Evolutionary conservation across 176 grass and related monocot species (phyloP).

Genomic region (barley (Hordeum vulgare)): DNA sequence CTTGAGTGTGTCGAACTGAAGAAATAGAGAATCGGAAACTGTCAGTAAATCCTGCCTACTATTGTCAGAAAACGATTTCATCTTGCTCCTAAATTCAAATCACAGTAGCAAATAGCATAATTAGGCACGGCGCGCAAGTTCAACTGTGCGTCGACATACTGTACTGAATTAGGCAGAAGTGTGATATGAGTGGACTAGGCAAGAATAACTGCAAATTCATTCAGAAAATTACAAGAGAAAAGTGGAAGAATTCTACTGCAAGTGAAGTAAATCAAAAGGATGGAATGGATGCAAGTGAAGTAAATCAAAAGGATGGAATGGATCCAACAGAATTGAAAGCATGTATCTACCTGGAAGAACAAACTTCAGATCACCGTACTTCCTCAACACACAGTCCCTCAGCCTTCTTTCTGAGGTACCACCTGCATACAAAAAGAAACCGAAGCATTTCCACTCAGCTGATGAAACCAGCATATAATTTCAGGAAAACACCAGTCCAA

Average conservation of each 20-base stretch:
- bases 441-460: conserved; percentile 2
- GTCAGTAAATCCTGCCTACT: background rate
- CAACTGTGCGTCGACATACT: too few species aligned
- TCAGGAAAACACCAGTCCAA: conserved; percentile 28
- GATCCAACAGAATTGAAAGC: conserved; percentile 6
- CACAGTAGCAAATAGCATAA: background rate
- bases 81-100: background rate
- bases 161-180: too few species aligned
- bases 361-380: conserved; percentile 23
- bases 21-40: background rate
- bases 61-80: conserved; percentile 3
- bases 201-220: too few species aligned
- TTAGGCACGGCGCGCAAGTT: too few species aligned
- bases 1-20: conserved; percentile 6
- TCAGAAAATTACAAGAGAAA: too few species aligned
- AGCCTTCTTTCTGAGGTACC: background rate
- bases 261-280: too few species aligned
- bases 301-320: background rate
- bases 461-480: conserved; percentile 13
- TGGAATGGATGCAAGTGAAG: too few species aligned
- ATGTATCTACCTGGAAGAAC: conserved; percentile 25
- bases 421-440: conserved; percentile 25
- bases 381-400: background rate
- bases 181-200: too few species aligned
- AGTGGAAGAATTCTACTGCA: too few species aligned